These are phyloP conservation scores for Candida suzukii DNA, from an alignment of 805 yeast species.

Conservation along the genomic window DNA sequence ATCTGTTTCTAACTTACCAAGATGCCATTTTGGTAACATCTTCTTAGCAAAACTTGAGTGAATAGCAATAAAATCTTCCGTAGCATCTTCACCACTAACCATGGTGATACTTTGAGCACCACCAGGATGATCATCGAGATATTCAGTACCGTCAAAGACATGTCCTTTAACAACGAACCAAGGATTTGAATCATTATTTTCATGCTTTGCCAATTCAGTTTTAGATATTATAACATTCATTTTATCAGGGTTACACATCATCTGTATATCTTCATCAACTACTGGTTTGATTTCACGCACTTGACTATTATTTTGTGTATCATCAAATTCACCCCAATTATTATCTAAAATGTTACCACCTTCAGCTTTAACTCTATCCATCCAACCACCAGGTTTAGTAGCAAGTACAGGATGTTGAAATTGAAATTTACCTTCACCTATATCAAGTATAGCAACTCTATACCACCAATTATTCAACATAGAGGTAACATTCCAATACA, in stretches of 20 bases:
- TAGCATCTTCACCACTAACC: conserved; percentile 23
- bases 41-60: conserved; percentile 25
- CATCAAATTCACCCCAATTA: conserved; percentile 26
- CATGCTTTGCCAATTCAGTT: conserved; percentile 13
- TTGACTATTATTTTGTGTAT: conserved; percentile 1
- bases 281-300: conserved; percentile 1
- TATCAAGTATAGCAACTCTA: conserved; percentile 20
- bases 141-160: conserved; percentile 28
- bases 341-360: conserved; percentile 24
- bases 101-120: conserved; percentile 18
- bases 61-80: conserved; percentile 27
- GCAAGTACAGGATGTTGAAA: conserved; percentile 24
- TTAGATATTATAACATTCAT: conserved; percentile 10
- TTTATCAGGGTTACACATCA: conserved; percentile 23
- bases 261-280: conserved; percentile 19
- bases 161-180: conserved; percentile 28
- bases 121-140: conserved; percentile 27
- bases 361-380: conserved; percentile 26
- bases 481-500: conserved; percentile 31
- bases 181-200: conserved; percentile 9
- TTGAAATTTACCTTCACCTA: conserved; percentile 5
- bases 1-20: conserved; percentile 13
- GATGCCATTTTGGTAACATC: conserved; percentile 19
- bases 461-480: conserved; percentile 33
- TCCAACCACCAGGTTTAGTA: conserved; percentile 26